These are phyloP conservation scores for Metarhizium humberi DNA, from an alignment of 2,329 filamentous ascomycete species.

Conservation along the genomic window DNA sequence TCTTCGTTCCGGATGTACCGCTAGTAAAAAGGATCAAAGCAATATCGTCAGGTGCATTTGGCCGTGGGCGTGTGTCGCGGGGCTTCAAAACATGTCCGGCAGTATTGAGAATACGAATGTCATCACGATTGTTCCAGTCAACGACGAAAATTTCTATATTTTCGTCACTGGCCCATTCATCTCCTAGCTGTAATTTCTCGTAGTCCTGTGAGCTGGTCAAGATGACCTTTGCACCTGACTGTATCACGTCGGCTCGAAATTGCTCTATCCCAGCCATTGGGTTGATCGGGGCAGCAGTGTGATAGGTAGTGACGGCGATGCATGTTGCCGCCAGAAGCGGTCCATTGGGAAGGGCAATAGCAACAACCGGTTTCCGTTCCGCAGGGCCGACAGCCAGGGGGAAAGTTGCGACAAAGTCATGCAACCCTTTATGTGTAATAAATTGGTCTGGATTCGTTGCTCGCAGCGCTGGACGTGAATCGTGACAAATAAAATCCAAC, in stretches of 20 bases:
- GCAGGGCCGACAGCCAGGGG: conserved; percentile 14
- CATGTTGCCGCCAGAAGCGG: conserved; percentile 40
- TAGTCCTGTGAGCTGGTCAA: conserved; percentile 33
- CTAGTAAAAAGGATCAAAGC: conserved; percentile 46
- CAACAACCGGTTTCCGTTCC: conserved; percentile 32
- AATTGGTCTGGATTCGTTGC: conserved; percentile 13
- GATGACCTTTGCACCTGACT: conserved; percentile 35
- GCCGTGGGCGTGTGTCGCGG: conserved; percentile 6
- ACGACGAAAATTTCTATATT: conserved; percentile 30
- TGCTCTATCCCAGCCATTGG: conserved; percentile 38
- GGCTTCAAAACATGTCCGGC: conserved; percentile 7
- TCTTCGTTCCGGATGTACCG: conserved; percentile 49
- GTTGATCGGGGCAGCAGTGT: conserved; percentile 43
- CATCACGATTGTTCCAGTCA: conserved; percentile 25
- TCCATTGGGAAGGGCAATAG: conserved; percentile 43
- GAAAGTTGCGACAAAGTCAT: conserved; percentile 23
- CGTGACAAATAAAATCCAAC: conserved; percentile 23
- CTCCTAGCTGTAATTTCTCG: conserved; percentile 26
- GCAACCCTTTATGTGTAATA: conserved; percentile 23
- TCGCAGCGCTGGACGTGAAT: conserved; percentile 19
- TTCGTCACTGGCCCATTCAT: conserved; percentile 17
- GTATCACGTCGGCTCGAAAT: conserved; percentile 39
- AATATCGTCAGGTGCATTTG: conserved; percentile 36
- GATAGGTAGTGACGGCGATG: conserved; percentile 38
- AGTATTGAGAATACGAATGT: conserved; percentile 20